Base-by-base conservation (phyloP, 192 early-diverging fungal species). In the Linnemannia zychae region DNA sequence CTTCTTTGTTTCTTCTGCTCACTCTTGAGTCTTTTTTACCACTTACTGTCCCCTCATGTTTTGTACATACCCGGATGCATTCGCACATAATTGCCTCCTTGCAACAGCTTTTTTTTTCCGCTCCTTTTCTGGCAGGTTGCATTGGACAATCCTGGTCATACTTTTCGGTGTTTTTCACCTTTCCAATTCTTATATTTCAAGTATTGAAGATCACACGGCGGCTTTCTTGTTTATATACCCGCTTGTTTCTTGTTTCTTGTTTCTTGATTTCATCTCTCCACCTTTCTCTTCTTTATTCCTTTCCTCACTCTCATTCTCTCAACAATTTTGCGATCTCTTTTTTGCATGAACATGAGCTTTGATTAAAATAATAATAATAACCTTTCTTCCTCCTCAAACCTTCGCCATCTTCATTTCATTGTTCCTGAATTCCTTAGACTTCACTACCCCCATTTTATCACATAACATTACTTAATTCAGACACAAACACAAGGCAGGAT, bases 181-280 rank as follows among this genome's bases (percentile, higher is more conserved):
- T 24, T 28, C n/a, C 57, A 13, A 28, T 63, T 13, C 13, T 12
- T 7, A 52, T 57, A 24, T 11, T 57, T 57, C 53, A 57, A 6
- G 22, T n/a, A 57, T 0, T 9, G 28, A 24, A 31, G 24, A 31
- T 15, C 11, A 63, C 24, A 63, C 22, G 40, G 48, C 57, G 1
- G 28, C 28, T 63, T 63, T 15, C 57, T 63, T 28, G 57, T 63
- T 63, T 75, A n/a, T 63, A 28, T 75, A 75, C 18, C 31, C 15
- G 70, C 31, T 16, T 48, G n/a, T 2, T 38, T 17, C 69, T 70
- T 71, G n/a, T 71, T 71, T 71, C 44, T 48, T 40, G 28, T 20
- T 71, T 71, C 31, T 71, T 40, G 40, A 4, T 71, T 46, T 31
- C 6, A n/a, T 24, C 47, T 71, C 57, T 63, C 15, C 24, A 15